Evolutionary conservation across 1,284 basidiomycete genomes (phyloP).

Genomic region (Mycena citricolor): DNA sequence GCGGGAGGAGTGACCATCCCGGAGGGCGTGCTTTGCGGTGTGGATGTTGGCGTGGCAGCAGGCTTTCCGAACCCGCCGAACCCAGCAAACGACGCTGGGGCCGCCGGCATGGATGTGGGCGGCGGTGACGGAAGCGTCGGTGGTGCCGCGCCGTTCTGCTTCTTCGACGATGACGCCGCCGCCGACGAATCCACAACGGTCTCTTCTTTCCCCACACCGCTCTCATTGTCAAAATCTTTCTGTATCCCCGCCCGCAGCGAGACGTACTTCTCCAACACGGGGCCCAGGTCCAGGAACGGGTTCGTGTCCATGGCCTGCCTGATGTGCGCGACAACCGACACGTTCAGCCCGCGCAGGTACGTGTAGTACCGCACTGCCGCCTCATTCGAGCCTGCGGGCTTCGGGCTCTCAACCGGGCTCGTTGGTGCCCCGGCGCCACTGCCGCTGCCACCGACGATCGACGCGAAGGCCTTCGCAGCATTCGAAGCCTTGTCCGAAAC

Average conservation of each 20-base stretch:
- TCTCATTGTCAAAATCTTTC: slow-evolving; percentile 50
- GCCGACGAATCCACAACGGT: too few relatives aligned
- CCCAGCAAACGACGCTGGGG: slow-evolving; percentile 16
- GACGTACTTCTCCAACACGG: slow-evolving; percentile 66
- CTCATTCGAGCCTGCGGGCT: slow-evolving; percentile 26
- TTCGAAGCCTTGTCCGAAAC: slow-evolving; percentile 37
- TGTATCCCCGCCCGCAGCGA: slow-evolving; percentile 56
- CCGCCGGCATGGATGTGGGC: slow-evolving; percentile 18
- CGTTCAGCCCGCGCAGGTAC: slow-evolving; percentile 79
- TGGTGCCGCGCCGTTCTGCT: background rate
- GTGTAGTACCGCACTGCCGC: slow-evolving; percentile 58
- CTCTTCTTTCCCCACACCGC: too few relatives aligned
- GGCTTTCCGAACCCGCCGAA: slow-evolving; percentile 17
- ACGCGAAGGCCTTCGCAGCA: slow-evolving; percentile 43
- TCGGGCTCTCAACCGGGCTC: too few relatives aligned
- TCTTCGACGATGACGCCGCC: too few relatives aligned
- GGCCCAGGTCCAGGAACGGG: slow-evolving; percentile 71
- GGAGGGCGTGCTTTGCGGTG: slow-evolving; percentile 6
- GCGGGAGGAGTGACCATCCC: slow-evolving; percentile 2
- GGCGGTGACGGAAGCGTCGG: slow-evolving; percentile 5
- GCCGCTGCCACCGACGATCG: slow-evolving; percentile 32
- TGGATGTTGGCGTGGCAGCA: slow-evolving; percentile 11
- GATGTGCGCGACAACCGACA: slow-evolving; percentile 66
- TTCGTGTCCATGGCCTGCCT: slow-evolving; percentile 67
- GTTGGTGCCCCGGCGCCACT: too few relatives aligned